phyloP scores from a whole-genome alignment of 2,329 filamentous ascomycete species.

The Aspergillus sp. region DNA sequence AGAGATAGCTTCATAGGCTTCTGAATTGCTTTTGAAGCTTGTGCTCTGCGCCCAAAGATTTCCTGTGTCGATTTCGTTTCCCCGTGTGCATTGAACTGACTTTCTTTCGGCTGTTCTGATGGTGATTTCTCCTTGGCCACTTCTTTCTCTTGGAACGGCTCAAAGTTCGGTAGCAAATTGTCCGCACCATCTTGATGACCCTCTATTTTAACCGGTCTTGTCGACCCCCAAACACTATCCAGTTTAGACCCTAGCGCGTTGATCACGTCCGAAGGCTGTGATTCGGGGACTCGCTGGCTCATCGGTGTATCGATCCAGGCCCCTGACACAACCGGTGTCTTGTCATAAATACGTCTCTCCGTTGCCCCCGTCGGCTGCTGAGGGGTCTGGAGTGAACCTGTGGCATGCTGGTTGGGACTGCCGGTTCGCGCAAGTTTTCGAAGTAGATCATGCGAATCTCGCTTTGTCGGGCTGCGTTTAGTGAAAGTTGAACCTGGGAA shows the following conservation, averaged over 20 bases:
- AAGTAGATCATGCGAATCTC: slow-evolving; percentile 43
- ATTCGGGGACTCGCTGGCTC: slow-evolving; percentile 32
- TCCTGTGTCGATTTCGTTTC: neutral
- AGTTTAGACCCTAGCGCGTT: neutral
- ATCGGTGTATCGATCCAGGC: slow-evolving; percentile 50
- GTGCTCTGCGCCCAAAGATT: neutral
- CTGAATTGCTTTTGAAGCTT: slow-evolving; percentile 13
- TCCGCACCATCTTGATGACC: slow-evolving; percentile 24
- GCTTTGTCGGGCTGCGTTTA: slow-evolving; percentile 30
- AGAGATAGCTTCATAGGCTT: slow-evolving; percentile 28
- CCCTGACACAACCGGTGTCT: slow-evolving; percentile 46
- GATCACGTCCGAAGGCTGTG: neutral
- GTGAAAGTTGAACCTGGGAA: slow-evolving; percentile 33
- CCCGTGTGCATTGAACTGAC: neutral
- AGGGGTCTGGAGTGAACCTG: slow-evolving; percentile 31
- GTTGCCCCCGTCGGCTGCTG: slow-evolving; percentile 27
- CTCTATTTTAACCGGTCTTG: slow-evolving; percentile 16
- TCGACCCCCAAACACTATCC: neutral
- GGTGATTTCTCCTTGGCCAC: slow-evolving; percentile 1
- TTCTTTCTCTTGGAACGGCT: slow-evolving; percentile 8
- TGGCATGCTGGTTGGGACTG: slow-evolving; percentile 31
- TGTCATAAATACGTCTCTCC: slow-evolving; percentile 36
- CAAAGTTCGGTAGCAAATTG: slow-evolving; percentile 9
- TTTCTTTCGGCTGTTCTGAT: slow-evolving; percentile 4
- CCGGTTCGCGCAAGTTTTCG: slow-evolving; percentile 42